These are phyloP conservation scores for Xylariaceae sp. DNA, from an alignment of 2,329 filamentous ascomycete genomes.

Conservation along the genomic window DNA sequence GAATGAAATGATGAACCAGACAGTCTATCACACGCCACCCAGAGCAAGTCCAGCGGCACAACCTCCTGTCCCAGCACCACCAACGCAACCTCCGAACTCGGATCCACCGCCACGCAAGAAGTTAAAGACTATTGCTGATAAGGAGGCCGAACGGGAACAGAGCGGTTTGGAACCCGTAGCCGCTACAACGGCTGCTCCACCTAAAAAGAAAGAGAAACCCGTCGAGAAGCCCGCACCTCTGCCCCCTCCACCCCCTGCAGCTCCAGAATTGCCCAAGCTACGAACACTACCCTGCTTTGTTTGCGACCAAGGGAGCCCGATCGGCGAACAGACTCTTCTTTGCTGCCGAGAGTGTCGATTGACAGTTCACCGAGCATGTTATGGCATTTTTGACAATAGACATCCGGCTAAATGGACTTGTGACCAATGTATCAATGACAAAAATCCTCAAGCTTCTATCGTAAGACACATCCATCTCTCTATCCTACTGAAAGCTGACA, in stretches of 20 bases:
- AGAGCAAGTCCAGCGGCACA: conserved; percentile 23
- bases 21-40: conserved; percentile 36
- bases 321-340: conserved; percentile 63
- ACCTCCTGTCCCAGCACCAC: conserved; percentile 30
- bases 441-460: conserved; percentile 87
- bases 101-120: conserved; percentile 62
- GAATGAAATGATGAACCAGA: conserved; percentile 54
- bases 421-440: conserved; percentile 94
- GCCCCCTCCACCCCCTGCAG: conserved; percentile 33
- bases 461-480: conserved; percentile 45
- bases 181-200: conserved; percentile 33
- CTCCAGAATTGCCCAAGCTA: conserved; percentile 74
- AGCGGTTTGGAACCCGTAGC: conserved; percentile 40
- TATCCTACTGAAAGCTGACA: conserved; percentile 9
- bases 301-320: conserved; percentile 70
- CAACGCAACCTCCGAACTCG: conserved; percentile 26
- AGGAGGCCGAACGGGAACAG: conserved; percentile 44
- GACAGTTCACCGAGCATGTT: conserved; percentile 88
- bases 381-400: conserved; percentile 73
- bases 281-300: conserved; percentile 79
- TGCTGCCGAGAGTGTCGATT: conserved; percentile 85
- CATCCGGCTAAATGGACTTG: conserved; percentile 82
- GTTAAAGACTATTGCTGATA: conserved; percentile 53
- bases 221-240: conserved; percentile 59
- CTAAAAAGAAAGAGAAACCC: conserved; percentile 59